These are phyloP conservation scores for Lactifluus rugatus DNA, from an alignment of 768 basidiomycete genomes.

Conservation along the genomic window DNA sequence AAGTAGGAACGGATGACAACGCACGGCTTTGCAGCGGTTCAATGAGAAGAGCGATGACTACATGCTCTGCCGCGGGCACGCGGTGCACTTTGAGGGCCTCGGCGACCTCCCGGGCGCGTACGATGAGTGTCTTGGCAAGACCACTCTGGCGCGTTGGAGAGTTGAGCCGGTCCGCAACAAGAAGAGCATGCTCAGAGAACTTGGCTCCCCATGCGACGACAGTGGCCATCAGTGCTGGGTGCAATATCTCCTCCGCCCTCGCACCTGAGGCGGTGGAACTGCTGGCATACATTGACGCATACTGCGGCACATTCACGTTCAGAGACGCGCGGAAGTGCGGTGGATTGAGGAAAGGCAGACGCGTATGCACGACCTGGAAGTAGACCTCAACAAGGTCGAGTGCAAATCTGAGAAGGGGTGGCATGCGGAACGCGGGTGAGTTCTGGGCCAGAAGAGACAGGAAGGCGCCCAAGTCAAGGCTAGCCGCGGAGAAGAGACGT, in stretches of 20 bases:
- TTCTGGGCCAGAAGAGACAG: constrained; percentile 11
- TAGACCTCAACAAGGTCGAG: constrained; percentile 91
- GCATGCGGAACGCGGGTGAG: constrained; percentile 13
- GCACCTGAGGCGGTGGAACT: neutral
- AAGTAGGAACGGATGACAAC: constrained; percentile 27
- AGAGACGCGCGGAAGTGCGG: constrained; percentile 68
- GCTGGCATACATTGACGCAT: constrained; percentile 21
- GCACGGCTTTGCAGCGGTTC: constrained; percentile 83
- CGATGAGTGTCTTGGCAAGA: constrained; percentile 66
- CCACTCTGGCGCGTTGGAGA: constrained; percentile 58
- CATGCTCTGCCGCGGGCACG: constrained; percentile 66
- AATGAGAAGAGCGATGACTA: constrained; percentile 71
- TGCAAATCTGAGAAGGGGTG: constrained; percentile 57
- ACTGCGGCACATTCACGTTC: constrained; percentile 19
- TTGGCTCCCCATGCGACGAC: constrained; percentile 89
- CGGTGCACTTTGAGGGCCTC: constrained; percentile 84
- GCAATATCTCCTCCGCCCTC: constrained; percentile 37
- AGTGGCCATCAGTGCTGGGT: constrained; percentile 73
- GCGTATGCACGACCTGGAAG: constrained; percentile 86
- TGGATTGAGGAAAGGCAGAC: constrained; percentile 81
- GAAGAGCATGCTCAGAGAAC: constrained; percentile 83
- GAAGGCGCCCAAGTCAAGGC: neutral
- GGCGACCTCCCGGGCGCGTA: constrained; percentile 75
- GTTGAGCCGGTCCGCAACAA: constrained; percentile 66
- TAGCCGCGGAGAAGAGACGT: constrained; percentile 31